These are phyloP conservation scores for Backusella sp. DNA, from an alignment of 192 early-diverging fungal genomes.

Conservation along the genomic window DNA sequence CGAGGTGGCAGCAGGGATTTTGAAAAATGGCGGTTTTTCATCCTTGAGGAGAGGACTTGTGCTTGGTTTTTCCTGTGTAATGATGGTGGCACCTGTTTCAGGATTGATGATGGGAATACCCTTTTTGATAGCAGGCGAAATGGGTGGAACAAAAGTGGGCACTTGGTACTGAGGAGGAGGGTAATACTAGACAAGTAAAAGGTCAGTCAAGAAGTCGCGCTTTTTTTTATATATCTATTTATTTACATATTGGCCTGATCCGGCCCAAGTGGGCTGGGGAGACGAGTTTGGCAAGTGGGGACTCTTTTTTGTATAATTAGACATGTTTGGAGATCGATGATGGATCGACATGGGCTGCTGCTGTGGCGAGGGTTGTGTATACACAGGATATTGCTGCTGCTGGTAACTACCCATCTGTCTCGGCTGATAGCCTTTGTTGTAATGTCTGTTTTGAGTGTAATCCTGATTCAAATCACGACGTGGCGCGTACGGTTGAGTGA, in stretches of 20 bases:
- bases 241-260: slow-evolving; percentile 29
- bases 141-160: slow-evolving; percentile 23
- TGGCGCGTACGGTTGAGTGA: slow-evolving; percentile 34
- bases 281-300: slow-evolving; percentile 22
- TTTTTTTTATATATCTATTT: not conserved
- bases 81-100: slow-evolving; percentile 59
- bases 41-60: slow-evolving; percentile 12
- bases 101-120: slow-evolving; percentile 78
- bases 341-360: not conserved
- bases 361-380: slow-evolving; percentile 29
- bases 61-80: slow-evolving; percentile 40
- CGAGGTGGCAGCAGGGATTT: not conserved
- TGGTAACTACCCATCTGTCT: slow-evolving; percentile 4
- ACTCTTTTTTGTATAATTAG: slow-evolving; percentile 35
- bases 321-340: slow-evolving; percentile 35
- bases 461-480: slow-evolving; percentile 12
- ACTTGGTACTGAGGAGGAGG: slow-evolving; percentile 7
- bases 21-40: slow-evolving; percentile 27
- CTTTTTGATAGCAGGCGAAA: slow-evolving; percentile 31
- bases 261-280: slow-evolving; percentile 2
- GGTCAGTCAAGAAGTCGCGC: not conserved
- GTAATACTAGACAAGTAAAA: slow-evolving; percentile 8
- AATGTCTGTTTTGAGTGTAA: slow-evolving; percentile 1
- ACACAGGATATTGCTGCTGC: slow-evolving; percentile 30
- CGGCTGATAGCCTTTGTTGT: not conserved